Evolutionary conservation across 768 basidiomycete genomes (phyloP).

Genomic region (Polyporus arcularius): DNA sequence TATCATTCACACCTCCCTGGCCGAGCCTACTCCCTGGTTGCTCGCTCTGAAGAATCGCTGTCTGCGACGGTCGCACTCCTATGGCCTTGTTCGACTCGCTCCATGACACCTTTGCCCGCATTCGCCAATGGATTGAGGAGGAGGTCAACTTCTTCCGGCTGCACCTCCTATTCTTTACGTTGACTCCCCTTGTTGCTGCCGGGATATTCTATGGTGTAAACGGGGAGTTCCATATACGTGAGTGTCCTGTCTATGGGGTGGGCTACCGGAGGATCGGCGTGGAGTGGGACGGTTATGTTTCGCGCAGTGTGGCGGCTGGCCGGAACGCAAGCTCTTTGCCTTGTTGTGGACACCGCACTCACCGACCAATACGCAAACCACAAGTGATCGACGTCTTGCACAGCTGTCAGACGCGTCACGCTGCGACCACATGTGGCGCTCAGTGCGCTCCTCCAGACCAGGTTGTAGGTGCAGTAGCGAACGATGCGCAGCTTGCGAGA

Average conservation of each 20-base stretch:
- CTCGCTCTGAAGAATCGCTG: not conserved
- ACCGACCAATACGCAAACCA: too few relatives aligned
- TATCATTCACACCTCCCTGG: not conserved
- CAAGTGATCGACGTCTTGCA: not conserved
- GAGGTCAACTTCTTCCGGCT: slow-evolving; percentile 55
- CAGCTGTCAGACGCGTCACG: not conserved
- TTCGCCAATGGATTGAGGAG: slow-evolving; percentile 20
- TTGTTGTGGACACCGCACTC: not conserved
- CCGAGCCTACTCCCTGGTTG: not conserved
- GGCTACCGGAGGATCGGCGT: too few relatives aligned
- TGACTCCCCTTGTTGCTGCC: slow-evolving; percentile 60
- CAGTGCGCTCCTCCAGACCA: not conserved
- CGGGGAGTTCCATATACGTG: slow-evolving; percentile 43
- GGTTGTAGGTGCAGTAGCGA: too few relatives aligned
- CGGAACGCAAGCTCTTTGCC: not conserved
- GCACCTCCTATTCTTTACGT: slow-evolving; percentile 50
- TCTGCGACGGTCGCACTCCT: not conserved
- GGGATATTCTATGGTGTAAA: slow-evolving; percentile 69
- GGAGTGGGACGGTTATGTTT: too few relatives aligned
- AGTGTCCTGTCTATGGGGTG: slow-evolving; percentile 2
- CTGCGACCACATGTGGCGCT: not conserved
- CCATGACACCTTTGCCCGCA: slow-evolving; percentile 2
- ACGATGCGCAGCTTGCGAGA: too few relatives aligned
- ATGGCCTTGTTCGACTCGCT: slow-evolving; percentile 13
- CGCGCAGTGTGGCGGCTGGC: not conserved